Conservation (phyloP, 2,329 filamentous ascomycete species). For the Cytospora schulzeri region DNA sequence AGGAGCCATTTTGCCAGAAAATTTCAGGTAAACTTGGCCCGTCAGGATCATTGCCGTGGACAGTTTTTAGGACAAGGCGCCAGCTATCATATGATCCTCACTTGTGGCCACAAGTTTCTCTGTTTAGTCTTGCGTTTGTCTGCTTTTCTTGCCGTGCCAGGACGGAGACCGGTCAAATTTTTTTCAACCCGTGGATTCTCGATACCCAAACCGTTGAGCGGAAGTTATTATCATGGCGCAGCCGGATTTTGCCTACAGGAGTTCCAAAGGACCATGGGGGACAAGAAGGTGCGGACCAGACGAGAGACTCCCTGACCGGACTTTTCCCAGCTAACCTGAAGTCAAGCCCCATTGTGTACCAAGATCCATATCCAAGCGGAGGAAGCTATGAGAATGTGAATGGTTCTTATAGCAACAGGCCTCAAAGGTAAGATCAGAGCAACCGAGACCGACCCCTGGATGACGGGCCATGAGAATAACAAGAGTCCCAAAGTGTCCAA, state of each 20-base stretch:
- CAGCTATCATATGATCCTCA: slow-evolving; percentile 14
- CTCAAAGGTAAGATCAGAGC: slow-evolving; percentile 42
- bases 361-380: slow-evolving; percentile 37
- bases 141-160: slow-evolving; percentile 23
- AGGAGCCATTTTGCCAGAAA: slow-evolving; percentile 18
- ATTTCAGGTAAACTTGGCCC: slow-evolving; percentile 24
- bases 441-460: slow-evolving; percentile 15
- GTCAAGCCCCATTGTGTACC: slow-evolving; percentile 38
- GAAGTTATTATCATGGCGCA: slow-evolving; percentile 47
- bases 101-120: slow-evolving; percentile 22
- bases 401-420: slow-evolving; percentile 36
- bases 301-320: slow-evolving; percentile 23
- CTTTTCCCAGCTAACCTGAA: slow-evolving; percentile 23
- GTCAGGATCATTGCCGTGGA: slow-evolving; percentile 24
- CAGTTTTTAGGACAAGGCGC: slow-evolving; percentile 8
- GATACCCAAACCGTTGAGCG: slow-evolving; percentile 24
- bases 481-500: slow-evolving; percentile 43
- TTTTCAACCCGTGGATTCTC: slow-evolving; percentile 38
- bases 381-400: slow-evolving; percentile 40
- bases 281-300: slow-evolving; percentile 48
- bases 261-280: slow-evolving; percentile 34
- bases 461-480: slow-evolving; percentile 32
- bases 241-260: slow-evolving; percentile 51
- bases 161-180: slow-evolving; percentile 28
- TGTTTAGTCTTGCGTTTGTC: slow-evolving; percentile 14